Conservation (phyloP, 257 asterid species). For the Rhazya stricta region DNA sequence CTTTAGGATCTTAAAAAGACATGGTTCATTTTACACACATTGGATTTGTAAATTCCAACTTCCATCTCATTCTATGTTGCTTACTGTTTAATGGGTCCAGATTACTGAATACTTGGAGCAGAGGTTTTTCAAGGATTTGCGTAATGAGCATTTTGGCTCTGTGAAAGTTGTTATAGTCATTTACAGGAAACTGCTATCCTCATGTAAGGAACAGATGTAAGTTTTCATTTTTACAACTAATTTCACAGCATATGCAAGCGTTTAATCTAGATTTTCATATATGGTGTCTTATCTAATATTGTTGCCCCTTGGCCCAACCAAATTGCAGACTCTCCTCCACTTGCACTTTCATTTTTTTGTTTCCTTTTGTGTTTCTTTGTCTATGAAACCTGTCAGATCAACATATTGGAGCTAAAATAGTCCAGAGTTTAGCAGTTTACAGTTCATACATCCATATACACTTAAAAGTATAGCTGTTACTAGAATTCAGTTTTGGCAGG, state of each 20-base stretch:
- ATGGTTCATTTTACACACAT: not conserved
- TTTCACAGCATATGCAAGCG: not conserved
- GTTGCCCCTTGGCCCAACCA: not conserved
- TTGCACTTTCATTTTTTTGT: not conserved
- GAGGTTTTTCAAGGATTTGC: conserved; percentile 43
- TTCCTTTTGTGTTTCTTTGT: not conserved
- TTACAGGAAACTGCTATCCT: conserved; percentile 41
- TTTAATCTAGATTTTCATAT: not conserved
- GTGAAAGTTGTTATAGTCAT: conserved; percentile 38
- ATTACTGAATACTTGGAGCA: conserved; percentile 47
- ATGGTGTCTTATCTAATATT: not conserved
- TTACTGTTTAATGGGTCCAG: conserved; percentile 22
- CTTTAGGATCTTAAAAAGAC: not conserved
- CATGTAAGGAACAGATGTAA: conserved; percentile 60
- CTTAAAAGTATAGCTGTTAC: not conserved
- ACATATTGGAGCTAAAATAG: not conserved
- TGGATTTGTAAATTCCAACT: not conserved
- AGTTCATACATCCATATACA: not conserved
- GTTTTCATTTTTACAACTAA: conserved; percentile 21
- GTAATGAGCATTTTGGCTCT: conserved; percentile 40
- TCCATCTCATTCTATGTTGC: not conserved
- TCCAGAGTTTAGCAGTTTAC: not conserved
- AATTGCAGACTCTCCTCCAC: not conserved
- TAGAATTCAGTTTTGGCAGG: not conserved
- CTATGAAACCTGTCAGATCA: not conserved